These are phyloP conservation scores for Proliferodiscus dingleyae DNA, from an alignment of 2,329 filamentous ascomycete genomes.

Conservation along the genomic window DNA sequence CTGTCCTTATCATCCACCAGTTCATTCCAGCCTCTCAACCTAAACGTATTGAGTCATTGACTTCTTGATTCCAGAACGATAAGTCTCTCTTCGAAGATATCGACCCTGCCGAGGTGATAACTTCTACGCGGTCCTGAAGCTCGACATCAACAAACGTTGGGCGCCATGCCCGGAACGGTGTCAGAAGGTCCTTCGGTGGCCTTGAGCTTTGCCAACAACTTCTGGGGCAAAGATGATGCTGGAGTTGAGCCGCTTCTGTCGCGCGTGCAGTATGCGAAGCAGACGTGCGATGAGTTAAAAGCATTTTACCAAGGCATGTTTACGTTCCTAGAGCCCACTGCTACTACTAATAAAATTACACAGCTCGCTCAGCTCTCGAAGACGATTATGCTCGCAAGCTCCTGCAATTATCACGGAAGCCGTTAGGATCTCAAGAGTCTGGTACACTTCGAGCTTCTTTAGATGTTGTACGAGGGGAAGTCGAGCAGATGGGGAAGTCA, in stretches of 20 bases:
- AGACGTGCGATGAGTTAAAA: constrained; percentile 89
- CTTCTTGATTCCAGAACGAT: too few species aligned
- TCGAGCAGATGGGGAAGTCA: constrained; percentile 90
- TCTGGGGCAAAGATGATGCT: constrained; percentile 99
- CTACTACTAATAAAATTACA: constrained; percentile 5
- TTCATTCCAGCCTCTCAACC: constrained; percentile 9
- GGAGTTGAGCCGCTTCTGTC: constrained; percentile 87
- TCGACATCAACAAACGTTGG: constrained; percentile 8
- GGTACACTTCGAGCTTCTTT: constrained; percentile 80
- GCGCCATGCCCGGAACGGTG: constrained; percentile 30
- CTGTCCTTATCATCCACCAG: constrained; percentile 9
- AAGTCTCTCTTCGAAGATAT: constrained; percentile 1
- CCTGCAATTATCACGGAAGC: constrained; percentile 77
- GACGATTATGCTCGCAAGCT: constrained; percentile 94
- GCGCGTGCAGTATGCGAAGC: constrained; percentile 91
- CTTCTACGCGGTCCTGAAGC: not conserved
- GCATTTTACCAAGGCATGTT: constrained; percentile 76
- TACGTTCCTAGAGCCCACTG: not conserved
- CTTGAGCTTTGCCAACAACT: constrained; percentile 81
- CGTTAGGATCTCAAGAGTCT: constrained; percentile 80
- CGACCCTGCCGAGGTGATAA: not conserved
- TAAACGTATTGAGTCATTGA: too few species aligned
- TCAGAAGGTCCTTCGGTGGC: constrained; percentile 33
- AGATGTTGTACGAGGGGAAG: constrained; percentile 81
- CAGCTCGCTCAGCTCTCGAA: constrained; percentile 87